phyloP scores from a whole-genome alignment of 768 basidiomycete genomes.

The Strobilomyces confusus region DNA sequence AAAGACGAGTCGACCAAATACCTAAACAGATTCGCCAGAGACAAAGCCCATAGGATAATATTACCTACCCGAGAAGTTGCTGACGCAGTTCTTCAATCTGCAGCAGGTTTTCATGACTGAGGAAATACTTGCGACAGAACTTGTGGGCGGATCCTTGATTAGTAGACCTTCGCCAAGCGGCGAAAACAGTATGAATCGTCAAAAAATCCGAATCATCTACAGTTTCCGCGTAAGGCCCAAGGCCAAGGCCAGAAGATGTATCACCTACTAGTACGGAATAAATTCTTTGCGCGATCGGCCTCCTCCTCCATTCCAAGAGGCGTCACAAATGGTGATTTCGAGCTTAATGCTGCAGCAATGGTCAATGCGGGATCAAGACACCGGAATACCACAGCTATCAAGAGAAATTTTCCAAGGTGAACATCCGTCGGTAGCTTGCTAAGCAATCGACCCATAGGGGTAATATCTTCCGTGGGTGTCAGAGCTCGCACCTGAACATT shows the following conservation, averaged over 20 bases:
- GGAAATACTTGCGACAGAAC: constrained; percentile 76
- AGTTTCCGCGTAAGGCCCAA: not conserved
- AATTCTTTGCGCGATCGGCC: constrained; percentile 77
- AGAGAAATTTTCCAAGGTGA: constrained; percentile 89
- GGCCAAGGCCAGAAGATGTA: not conserved
- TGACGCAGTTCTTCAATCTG: constrained; percentile 96
- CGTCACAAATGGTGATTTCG: constrained; percentile 89
- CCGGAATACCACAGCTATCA: constrained; percentile 77
- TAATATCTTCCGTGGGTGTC: constrained; percentile 84
- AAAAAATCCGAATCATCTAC: constrained; percentile 93
- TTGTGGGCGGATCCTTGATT: constrained; percentile 60
- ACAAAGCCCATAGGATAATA: not conserved
- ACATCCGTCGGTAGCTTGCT: constrained; percentile 95
- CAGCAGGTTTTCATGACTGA: constrained; percentile 90
- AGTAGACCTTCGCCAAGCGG: constrained; percentile 74
- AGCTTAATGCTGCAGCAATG: constrained; percentile 87
- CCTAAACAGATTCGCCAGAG: constrained; percentile 33
- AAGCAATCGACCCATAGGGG: constrained; percentile 85
- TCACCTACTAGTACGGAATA: constrained; percentile 68
- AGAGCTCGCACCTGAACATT: constrained; percentile 71
- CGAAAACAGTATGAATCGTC: constrained; percentile 87
- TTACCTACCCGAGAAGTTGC: constrained; percentile 68
- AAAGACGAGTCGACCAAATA: constrained; percentile 89
- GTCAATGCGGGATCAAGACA: constrained; percentile 97
- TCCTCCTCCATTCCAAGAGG: constrained; percentile 86